These are phyloP conservation scores for Penicillium chermesinum DNA, from an alignment of 495 filamentous ascomycete genomes.

Conservation along the genomic window DNA sequence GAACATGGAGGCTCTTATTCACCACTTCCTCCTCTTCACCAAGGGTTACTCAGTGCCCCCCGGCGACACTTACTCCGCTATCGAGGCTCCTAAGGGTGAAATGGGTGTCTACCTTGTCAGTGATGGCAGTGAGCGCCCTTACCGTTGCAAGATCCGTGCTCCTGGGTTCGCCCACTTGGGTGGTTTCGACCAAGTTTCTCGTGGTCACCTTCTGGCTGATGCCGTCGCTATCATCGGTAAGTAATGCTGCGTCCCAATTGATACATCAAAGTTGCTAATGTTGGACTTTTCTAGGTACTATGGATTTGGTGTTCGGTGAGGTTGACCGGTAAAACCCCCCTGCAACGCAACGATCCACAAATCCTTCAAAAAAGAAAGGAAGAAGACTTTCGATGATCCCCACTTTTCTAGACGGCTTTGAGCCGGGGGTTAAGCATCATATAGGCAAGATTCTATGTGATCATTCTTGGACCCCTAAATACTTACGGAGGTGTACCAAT, in stretches of 20 bases:
- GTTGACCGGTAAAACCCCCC: conserved; percentile 53
- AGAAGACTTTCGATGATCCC: conserved; percentile 22
- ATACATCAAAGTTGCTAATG: conserved; percentile 7
- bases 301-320: conserved; percentile 81
- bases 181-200: conserved; percentile 87
- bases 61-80: conserved; percentile 94
- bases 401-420: conserved; percentile 19
- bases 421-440: conserved; percentile 14
- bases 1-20: conserved; percentile 99
- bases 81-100: conserved; percentile 98
- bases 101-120: conserved; percentile 98
- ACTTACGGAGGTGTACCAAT: conserved; percentile 25
- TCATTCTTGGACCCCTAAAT: conserved; percentile 17
- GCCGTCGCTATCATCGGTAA: conserved; percentile 90
- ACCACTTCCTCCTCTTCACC: conserved; percentile 97
- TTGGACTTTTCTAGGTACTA: conserved; percentile 47
- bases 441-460: conserved; percentile 17
- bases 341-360: conserved; percentile 23
- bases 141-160: conserved; percentile 95
- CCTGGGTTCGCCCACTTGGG: conserved; percentile 95
- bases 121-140: conserved; percentile 92
- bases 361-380: conserved; percentile 15
- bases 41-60: conserved; percentile 98
- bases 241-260: conserved; percentile 1
- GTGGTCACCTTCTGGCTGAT: conserved; percentile 92